A percentile compares a stretch with the other conserved stretches of the same genome.
phyloP scores from a whole-genome alignment of 106 monocot species.

The Allium sativum region DNA sequence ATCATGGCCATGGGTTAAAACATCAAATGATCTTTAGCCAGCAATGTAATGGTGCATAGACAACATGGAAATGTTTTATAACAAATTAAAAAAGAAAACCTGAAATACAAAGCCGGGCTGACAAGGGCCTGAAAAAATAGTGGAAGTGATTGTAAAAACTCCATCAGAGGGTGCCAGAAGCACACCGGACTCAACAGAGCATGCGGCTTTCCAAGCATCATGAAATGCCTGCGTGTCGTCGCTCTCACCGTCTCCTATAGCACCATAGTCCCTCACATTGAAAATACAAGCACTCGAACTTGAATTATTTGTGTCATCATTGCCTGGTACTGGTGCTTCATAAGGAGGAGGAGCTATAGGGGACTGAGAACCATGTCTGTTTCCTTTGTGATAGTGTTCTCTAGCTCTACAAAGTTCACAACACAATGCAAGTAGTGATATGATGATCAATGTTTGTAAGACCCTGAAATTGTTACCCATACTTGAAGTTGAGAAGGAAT shows the following conservation, averaged over 20 bases:
- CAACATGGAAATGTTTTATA: too few species aligned
- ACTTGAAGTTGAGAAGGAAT: background rate
- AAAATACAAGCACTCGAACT: conserved; percentile 36
- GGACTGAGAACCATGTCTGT: background rate
- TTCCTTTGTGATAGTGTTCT: conserved; percentile 35
- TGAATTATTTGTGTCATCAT: conserved; percentile 7
- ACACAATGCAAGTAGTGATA: background rate
- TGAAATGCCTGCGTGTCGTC: conserved; percentile 81
- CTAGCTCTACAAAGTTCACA: conserved; percentile 14
- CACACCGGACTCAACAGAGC: conserved; percentile 29
- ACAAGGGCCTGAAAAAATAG: conserved; percentile 92
- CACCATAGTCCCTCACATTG: conserved; percentile 63
- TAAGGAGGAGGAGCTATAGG: background rate
- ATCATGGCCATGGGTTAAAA: too few species aligned
- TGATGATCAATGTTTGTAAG: background rate
- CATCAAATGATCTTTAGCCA: too few species aligned
- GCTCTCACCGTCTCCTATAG: conserved; percentile 57
- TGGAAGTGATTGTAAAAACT: conserved; percentile 65
- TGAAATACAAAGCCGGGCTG: conserved; percentile 64
- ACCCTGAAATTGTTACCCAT: background rate
- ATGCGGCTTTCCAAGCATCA: conserved; percentile 72
- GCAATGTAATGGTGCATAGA: background rate
- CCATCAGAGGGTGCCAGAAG: conserved; percentile 72
- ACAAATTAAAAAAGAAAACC: conserved; percentile 16
- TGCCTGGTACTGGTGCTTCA: background rate